Evolutionary conservation across 495 filamentous ascomycete genomes (phyloP).

Genomic region (Penicillium ochrochloron): DNA sequence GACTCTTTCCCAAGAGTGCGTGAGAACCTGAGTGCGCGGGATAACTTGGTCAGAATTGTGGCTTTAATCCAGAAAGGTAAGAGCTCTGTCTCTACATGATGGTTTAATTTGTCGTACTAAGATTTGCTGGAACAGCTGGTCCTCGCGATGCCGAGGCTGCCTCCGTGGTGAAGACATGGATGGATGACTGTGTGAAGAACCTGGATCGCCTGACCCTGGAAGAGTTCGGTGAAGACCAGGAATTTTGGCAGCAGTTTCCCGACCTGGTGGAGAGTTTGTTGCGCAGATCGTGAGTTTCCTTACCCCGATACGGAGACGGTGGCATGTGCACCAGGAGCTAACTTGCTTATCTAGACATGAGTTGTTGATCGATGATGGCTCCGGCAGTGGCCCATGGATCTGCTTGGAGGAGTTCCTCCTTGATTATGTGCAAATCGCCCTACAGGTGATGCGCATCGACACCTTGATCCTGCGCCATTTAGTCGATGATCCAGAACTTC

Average conservation of each 20-base stretch:
- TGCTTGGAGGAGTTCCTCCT: conserved; percentile 45
- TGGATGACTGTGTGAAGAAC: conserved; percentile 37
- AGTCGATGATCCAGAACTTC: conserved; percentile 32
- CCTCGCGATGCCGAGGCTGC: conserved; percentile 33
- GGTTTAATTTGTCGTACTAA: conserved; percentile 15
- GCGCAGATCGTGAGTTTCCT: conserved; percentile 45
- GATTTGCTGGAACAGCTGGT: conserved; percentile 28
- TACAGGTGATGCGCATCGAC: conserved; percentile 46
- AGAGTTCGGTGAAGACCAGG: conserved; percentile 40
- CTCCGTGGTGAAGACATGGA: conserved; percentile 40
- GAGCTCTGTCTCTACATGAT: background rate
- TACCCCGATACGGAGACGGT: background rate
- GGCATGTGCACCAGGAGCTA: background rate
- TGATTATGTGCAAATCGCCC: conserved; percentile 38
- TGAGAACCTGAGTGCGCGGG: conserved; percentile 30
- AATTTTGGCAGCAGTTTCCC: conserved; percentile 61
- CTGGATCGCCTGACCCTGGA: conserved; percentile 37
- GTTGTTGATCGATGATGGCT: conserved; percentile 35
- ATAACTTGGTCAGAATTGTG: conserved; percentile 46
- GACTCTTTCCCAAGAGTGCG: conserved; percentile 44
- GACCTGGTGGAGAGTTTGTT: conserved; percentile 47
- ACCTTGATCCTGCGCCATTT: conserved; percentile 29
- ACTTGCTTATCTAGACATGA: conserved; percentile 29
- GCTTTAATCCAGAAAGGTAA: conserved; percentile 52
- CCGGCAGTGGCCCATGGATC: conserved; percentile 24